Conservation (phyloP, 768 basidiomycete genomes). For the Collybiopsis luxurians region DNA sequence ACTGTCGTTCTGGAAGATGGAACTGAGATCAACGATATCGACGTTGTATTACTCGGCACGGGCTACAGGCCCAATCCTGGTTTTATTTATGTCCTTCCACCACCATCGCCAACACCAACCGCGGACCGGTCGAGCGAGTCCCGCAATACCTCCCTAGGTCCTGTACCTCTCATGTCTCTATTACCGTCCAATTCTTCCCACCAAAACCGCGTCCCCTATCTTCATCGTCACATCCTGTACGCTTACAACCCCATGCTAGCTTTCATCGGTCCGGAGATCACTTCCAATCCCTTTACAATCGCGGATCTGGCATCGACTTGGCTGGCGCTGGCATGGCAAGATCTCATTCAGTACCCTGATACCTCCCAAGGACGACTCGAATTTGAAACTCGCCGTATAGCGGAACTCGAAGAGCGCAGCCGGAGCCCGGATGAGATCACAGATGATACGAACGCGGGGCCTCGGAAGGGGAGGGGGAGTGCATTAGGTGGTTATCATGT, state of each 20-base stretch:
- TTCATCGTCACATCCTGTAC: slow-evolving; percentile 47
- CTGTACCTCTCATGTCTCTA: slow-evolving; percentile 29
- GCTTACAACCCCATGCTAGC: slow-evolving; percentile 43
- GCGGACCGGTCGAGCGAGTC: no score
- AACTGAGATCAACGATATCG: slow-evolving; percentile 34
- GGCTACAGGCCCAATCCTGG: slow-evolving; percentile 42
- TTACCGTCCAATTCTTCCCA: slow-evolving; percentile 14
- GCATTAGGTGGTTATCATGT: slow-evolving; percentile 30
- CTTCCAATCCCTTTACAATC: slow-evolving; percentile 46
- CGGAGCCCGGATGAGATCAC: slow-evolving; percentile 7
- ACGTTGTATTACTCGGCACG: slow-evolving; percentile 42
- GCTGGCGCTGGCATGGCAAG: slow-evolving; percentile 41
- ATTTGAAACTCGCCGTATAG: slow-evolving; percentile 36
- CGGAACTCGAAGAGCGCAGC: slow-evolving; percentile 12
- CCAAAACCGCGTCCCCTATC: slow-evolving; percentile 39
- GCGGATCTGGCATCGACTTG: slow-evolving; percentile 47
- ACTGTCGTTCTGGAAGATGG: slow-evolving; percentile 36
- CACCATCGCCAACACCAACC: background rate
- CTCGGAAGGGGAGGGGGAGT: no score
- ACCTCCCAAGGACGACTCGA: slow-evolving; percentile 29
- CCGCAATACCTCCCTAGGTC: no score
- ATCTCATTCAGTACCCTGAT: slow-evolving; percentile 28
- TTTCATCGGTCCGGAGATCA: slow-evolving; percentile 39
- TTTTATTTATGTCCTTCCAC: slow-evolving; percentile 20
- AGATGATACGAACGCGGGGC: no score